Evolutionary conservation across 768 basidiomycete genomes (phyloP).

Genomic region (Pleurotus salmoneostramineus): DNA sequence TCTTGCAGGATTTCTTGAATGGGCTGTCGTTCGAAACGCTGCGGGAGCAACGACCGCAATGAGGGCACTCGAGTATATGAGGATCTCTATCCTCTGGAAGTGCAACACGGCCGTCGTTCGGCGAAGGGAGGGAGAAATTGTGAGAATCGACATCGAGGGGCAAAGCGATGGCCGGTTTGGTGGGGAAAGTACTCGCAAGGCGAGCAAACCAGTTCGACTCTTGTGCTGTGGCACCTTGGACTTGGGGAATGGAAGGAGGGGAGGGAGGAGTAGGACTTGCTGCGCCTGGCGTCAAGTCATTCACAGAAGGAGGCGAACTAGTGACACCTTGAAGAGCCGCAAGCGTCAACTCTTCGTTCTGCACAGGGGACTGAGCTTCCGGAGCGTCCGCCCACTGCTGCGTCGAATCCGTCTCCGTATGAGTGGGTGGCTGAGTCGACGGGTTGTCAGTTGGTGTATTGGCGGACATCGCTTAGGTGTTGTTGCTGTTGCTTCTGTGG

Average conservation of each 20-base stretch:
- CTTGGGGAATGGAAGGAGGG: background rate
- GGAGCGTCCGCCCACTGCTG: background rate
- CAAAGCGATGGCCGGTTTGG: background rate
- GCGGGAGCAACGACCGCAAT: background rate
- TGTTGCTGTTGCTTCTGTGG: background rate
- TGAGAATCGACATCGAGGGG: background rate
- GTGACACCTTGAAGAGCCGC: background rate
- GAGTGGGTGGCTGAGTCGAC: background rate
- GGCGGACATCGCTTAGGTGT: no score
- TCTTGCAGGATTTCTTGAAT: constrained; percentile 35
- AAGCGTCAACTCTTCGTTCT: background rate
- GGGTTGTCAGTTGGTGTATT: background rate
- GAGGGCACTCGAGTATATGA: background rate
- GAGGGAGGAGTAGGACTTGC: background rate
- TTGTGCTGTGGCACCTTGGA: background rate
- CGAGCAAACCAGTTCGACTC: background rate
- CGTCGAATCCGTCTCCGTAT: background rate
- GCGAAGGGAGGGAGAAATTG: background rate
- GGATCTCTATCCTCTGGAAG: background rate
- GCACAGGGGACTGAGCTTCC: background rate
- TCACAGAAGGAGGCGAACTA: no score
- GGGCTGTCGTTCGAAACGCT: background rate
- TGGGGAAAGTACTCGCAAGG: background rate
- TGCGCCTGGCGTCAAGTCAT: no score
- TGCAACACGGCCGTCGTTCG: background rate